Conservation (phyloP, 2,329 filamentous ascomycete genomes). For the Trichoderma brevicompactum region DNA sequence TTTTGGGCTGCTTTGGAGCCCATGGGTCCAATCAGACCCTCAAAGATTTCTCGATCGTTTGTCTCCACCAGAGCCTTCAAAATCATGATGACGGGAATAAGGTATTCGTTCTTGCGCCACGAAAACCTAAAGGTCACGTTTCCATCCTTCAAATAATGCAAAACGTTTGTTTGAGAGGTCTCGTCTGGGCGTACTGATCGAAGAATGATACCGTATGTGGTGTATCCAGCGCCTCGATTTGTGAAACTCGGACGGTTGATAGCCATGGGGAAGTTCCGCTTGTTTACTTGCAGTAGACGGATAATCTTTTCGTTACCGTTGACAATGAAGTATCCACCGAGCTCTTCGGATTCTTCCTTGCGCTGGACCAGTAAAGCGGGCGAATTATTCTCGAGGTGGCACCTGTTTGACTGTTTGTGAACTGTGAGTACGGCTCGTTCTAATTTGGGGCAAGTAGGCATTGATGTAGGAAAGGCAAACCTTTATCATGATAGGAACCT, state of each 20-base stretch:
- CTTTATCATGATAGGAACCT: constrained; percentile 92
- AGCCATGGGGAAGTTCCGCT: constrained; percentile 93
- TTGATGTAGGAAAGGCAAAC: constrained; percentile 50
- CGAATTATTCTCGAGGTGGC: constrained; percentile 84
- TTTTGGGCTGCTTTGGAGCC: constrained; percentile 79
- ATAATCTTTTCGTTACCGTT: constrained; percentile 98
- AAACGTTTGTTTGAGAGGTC: constrained; percentile 94
- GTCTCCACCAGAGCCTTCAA: constrained; percentile 94
- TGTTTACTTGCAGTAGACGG: constrained; percentile 85
- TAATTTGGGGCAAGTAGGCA: background rate
- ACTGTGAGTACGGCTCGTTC: background rate
- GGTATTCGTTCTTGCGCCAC: constrained; percentile 95
- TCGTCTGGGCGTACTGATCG: constrained; percentile 95
- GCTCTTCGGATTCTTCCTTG: constrained; percentile 94
- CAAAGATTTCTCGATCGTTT: constrained; percentile 94
- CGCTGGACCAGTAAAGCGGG: constrained; percentile 80
- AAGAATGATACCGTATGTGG: constrained; percentile 86
- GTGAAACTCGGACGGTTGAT: constrained; percentile 89
- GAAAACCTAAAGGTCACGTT: constrained; percentile 98
- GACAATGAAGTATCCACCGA: constrained; percentile 96
- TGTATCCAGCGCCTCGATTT: constrained; percentile 85
- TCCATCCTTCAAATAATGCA: constrained; percentile 94
- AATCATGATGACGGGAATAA: constrained; percentile 96
- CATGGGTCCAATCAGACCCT: constrained; percentile 81
- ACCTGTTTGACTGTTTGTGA: constrained; percentile 73